These are phyloP conservation scores for Hyphopichia wangnamkhiaoensis DNA, from an alignment of 1,139 yeast species.

Conservation along the genomic window DNA sequence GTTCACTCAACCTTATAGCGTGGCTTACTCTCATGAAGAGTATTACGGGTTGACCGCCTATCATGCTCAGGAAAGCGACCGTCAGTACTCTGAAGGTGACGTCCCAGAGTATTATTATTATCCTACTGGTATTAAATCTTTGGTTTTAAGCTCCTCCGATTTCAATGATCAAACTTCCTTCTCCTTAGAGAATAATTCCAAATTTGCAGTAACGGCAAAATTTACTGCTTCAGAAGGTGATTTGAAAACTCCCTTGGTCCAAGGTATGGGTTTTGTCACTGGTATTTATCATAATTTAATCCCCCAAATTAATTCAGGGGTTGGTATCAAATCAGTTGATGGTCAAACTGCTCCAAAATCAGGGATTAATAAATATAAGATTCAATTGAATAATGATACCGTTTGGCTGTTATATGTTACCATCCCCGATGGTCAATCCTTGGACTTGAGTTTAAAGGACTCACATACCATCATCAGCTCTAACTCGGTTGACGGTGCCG, in stretches of 20 bases:
- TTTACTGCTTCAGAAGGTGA: conserved; percentile 15
- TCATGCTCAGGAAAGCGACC: conserved; percentile 52
- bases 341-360: conserved; percentile 31
- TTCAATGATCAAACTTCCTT: conserved; percentile 20
- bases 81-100: conserved; percentile 60
- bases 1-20: conserved; percentile 77
- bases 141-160: conserved; percentile 26
- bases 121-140: conserved; percentile 26
- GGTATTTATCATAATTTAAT: conserved; percentile 54
- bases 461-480: conserved; percentile 15
- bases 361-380: conserved; percentile 11
- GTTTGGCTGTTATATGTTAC: conserved; percentile 52
- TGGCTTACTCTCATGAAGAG: conserved; percentile 34
- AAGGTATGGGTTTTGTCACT: conserved; percentile 71
- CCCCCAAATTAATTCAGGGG: conserved; percentile 49
- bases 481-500: conserved; percentile 44
- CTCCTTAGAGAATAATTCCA: conserved; percentile 19
- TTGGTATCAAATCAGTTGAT: conserved; percentile 50
- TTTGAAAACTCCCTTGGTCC: conserved; percentile 36
- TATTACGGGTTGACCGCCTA: conserved; percentile 60
- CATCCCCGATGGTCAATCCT: conserved; percentile 14
- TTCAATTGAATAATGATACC: conserved; percentile 13
- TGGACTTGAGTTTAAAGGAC: conserved; percentile 9
- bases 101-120: conserved; percentile 43
- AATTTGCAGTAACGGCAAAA: conserved; percentile 24